These are phyloP conservation scores for Alternaria gansuensis DNA, from an alignment of 2,329 filamentous ascomycete genomes.

Conservation along the genomic window DNA sequence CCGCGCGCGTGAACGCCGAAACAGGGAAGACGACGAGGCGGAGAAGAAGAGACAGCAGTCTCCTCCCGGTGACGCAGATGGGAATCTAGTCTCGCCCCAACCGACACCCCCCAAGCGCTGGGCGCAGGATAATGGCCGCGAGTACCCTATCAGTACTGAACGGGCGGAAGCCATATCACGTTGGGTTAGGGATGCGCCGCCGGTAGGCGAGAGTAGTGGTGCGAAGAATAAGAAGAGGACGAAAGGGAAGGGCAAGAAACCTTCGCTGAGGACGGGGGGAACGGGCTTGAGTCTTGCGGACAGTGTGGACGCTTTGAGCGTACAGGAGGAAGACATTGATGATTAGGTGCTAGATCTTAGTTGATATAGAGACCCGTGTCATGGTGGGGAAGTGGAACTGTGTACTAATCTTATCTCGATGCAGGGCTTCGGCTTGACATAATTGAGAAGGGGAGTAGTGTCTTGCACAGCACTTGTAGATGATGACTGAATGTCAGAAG, in stretches of 20 bases:
- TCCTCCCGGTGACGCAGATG: slow-evolving; percentile 3
- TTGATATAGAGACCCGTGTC: neutral
- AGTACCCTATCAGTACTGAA: slow-evolving; percentile 75
- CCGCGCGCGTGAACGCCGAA: slow-evolving; percentile 65
- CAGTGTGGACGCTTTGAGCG: slow-evolving; percentile 32
- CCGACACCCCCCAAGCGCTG: slow-evolving; percentile 62
- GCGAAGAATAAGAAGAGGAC: slow-evolving; percentile 48
- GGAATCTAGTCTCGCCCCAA: slow-evolving; percentile 6
- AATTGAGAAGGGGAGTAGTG: neutral
- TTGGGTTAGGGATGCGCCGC: slow-evolving; percentile 69
- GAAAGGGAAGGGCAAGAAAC: slow-evolving; percentile 35
- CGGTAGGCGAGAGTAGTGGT: slow-evolving; percentile 47
- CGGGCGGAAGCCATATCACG: slow-evolving; percentile 72
- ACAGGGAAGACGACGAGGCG: slow-evolving; percentile 64
- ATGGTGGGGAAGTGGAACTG: neutral
- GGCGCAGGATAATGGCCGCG: slow-evolving; percentile 71
- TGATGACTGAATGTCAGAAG: neutral
- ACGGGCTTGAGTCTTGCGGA: slow-evolving; percentile 28
- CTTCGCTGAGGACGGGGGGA: neutral
- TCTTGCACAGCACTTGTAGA: neutral
- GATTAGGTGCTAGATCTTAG: slow-evolving; percentile 1
- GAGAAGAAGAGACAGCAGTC: slow-evolving; percentile 32
- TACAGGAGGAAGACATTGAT: slow-evolving; percentile 22
- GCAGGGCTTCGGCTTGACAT: neutral
- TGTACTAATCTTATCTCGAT: neutral